Conservation (phyloP, 2,329 filamentous ascomycete genomes). For the Raffaelea ambrosiae region DNA sequence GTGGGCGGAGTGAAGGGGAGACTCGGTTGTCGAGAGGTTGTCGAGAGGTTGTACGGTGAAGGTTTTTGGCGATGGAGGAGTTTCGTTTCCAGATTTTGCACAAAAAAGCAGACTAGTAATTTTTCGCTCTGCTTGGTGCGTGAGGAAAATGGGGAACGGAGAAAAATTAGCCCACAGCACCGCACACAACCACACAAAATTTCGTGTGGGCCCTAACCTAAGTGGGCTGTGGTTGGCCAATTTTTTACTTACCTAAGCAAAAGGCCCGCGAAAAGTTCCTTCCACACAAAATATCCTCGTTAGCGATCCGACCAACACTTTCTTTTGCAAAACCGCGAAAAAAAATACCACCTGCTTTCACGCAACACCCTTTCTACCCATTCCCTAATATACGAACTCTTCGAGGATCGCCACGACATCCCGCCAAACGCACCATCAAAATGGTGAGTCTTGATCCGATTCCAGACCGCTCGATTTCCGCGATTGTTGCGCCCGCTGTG, state of each 20-base stretch:
- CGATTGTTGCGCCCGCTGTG: not conserved
- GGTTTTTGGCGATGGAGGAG: not conserved
- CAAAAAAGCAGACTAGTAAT: not conserved
- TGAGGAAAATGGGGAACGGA: constrained; percentile 8
- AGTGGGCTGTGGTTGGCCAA: constrained; percentile 1
- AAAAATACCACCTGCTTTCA: not conserved
- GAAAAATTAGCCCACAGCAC: constrained; percentile 4
- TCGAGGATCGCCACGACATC: constrained; percentile 60
- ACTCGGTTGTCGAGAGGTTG: not conserved
- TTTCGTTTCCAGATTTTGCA: not conserved
- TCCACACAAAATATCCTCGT: constrained; percentile 9
- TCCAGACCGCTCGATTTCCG: not conserved
- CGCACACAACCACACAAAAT: constrained; percentile 7
- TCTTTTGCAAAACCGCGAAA: constrained; percentile 4
- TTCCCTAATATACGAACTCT: constrained; percentile 36
- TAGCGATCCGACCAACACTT: not conserved
- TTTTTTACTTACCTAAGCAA: not conserved
- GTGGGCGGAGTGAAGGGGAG: not conserved
- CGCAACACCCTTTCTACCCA: constrained; percentile 1
- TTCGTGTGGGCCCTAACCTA: constrained; percentile 13
- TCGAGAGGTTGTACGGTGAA: not conserved
- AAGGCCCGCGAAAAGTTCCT: constrained; percentile 3
- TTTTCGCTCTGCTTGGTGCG: constrained; percentile 12
- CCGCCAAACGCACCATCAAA: constrained; percentile 42
- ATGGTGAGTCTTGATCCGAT: constrained; percentile 40